Base-by-base conservation (phyloP, 352 stramenopile genomes). In the Pythium myriotylum region DNA sequence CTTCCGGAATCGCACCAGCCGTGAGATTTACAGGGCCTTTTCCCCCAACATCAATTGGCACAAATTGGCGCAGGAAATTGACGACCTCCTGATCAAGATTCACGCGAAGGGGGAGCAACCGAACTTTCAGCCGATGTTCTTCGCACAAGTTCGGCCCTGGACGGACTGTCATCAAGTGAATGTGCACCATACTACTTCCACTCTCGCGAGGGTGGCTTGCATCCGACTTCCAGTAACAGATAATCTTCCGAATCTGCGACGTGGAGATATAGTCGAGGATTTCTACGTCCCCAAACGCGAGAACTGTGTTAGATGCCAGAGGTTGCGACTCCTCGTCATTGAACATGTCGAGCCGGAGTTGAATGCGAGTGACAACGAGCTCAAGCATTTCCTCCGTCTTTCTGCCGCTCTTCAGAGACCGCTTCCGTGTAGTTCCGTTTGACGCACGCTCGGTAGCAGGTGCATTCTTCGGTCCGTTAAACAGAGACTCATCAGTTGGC, bases 351-450 rank as follows among this genome's bases (percentile, higher is more conserved):
- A 96, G 53, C 14, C 87, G 85, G n/a, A 94, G 45, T 48, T 96
- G 84, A 42, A 96, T 89, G 6, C 85, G 77, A 19, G 81, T 89
- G 19, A 93, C 73, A 13, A 87, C 72, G 49, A 96, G 49, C 64
- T 96, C 87, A 1, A 96, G 73, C 87, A 96, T 96, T 68, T 96
- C 85, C 60, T 96, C 87, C 0, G 87, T 96, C 63, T 96, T 96
- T 7, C 87, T 73, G 5, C 86, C 84, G 45, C 73, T 88, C 59
- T 89, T 94, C 24, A 89, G 66, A 2, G 77, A 87, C 7, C 81
- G 76, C 59, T 90, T 91, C 33, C 78, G 27, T 45, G 52, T 22
- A n/a, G n/a, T 54, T 0, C 37, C 16, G 27, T 54, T 33, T 22
- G 52, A 37, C 0, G 46, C 45, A n/a, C 32, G 24, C n/a, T 40